Evolutionary conservation across 1,139 yeast species (phyloP).

Genomic region (Blastobotrys proliferans): DNA sequence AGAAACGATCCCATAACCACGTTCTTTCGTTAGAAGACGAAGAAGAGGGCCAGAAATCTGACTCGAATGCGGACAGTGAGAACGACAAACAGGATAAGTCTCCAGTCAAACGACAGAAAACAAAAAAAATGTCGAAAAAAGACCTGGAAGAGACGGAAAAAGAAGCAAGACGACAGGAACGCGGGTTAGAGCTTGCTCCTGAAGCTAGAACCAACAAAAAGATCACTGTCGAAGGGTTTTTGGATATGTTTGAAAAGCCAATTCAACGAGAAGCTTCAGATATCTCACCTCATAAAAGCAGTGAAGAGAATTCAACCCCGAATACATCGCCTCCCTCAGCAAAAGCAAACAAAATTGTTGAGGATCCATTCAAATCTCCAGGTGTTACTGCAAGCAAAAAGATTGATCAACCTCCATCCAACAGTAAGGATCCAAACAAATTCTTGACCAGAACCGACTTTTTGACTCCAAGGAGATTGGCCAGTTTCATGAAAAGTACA

Average conservation of each 20-base stretch:
- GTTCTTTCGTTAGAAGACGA: slow-evolving; percentile 3
- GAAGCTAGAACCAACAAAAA: slow-evolving; percentile 24
- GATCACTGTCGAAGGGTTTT: slow-evolving; percentile 25
- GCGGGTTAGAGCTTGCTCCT: slow-evolving; percentile 30
- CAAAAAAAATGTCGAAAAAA: slow-evolving; percentile 23
- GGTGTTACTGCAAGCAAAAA: neutral
- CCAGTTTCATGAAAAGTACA: slow-evolving; percentile 18
- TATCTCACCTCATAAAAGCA: slow-evolving; percentile 7
- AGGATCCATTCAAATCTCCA: slow-evolving; percentile 7
- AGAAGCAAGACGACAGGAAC: slow-evolving; percentile 31
- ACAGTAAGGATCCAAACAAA: neutral
- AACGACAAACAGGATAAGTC: neutral
- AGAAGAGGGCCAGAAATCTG: neutral
- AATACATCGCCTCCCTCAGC: slow-evolving; percentile 12
- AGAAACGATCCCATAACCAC: slow-evolving; percentile 7
- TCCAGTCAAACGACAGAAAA: neutral
- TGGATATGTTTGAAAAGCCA: slow-evolving; percentile 21
- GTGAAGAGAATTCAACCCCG: slow-evolving; percentile 3
- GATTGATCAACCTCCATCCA: neutral
- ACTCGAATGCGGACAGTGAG: neutral
- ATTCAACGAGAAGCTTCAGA: slow-evolving; percentile 3
- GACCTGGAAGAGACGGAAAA: slow-evolving; percentile 31
- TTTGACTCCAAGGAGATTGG: slow-evolving; percentile 18
- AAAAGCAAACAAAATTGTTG: slow-evolving; percentile 7
- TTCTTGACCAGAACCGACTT: slow-evolving; percentile 6